Evolutionary conservation across 2,329 filamentous ascomycete species (phyloP), one percentile per base, ranked within the genome.

Genomic region (Penicillium capsulatum): DNA sequence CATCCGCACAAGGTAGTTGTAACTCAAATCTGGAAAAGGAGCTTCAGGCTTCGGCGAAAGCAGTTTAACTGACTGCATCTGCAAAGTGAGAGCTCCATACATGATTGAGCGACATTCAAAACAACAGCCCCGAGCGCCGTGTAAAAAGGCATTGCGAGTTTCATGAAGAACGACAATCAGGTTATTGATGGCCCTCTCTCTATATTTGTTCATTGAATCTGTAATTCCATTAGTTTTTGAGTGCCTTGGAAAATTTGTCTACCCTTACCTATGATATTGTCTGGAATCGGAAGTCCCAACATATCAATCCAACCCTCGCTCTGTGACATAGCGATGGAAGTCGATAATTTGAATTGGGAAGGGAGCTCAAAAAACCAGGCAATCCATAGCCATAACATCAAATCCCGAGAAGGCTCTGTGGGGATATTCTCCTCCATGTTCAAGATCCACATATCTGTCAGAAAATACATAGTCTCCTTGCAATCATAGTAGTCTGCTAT

Each of bases 101-200:
- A 56, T 55, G 4, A 57, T 55, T 40, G 54, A 51, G 7, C 42
- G 38, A 28, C 56, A 58, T 17, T 55, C 53, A 24, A 50, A 57
- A 9, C 24, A 0, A 34, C 56, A 59, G 2, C 55, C 55, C 28
- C 9, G 11, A 28, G 0, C 26, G 6, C 40, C 40, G n/a, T 7
- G 19, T 9, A 48, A 17, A 10, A 56, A 34, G 3, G 16, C 36
- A 3, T 45, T 32, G 7, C 26, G 40, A 34, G 15, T 42, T 17
- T 44, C n/a, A 35, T 51, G 9, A 27, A 59, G 33, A 6, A 4
- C 19, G 13, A 5, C 0, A 13, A 57, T 3, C 1, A 50, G 7
- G 3, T 17, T 6, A 2, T 17, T 4, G 5, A 57, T 57, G n/a
- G 36, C 38, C 7, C 33, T 17, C 17, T 47, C 14, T 45, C 53